Evolutionary conservation across 2,329 filamentous ascomycete genomes (phyloP).

Genomic region (Colletotrichum australisinense): DNA sequence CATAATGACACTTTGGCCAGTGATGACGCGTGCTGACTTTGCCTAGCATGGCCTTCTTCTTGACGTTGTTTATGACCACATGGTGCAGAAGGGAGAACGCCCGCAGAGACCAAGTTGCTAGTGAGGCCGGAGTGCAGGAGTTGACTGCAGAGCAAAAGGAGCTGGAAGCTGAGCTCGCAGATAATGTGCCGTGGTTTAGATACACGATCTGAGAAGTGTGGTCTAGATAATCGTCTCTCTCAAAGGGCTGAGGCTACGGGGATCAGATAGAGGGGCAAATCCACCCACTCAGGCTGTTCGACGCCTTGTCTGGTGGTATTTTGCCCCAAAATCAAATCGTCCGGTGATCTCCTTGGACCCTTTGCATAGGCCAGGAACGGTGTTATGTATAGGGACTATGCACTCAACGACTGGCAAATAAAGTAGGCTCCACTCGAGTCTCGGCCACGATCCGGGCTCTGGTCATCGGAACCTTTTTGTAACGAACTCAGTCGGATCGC

Average conservation of each 20-base stretch:
- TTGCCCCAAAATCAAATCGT: neutral
- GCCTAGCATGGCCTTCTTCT: slow-evolving; percentile 42
- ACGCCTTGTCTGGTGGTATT: neutral
- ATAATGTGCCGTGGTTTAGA: slow-evolving; percentile 46
- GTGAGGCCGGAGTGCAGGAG: slow-evolving; percentile 34
- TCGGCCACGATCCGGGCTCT: no score
- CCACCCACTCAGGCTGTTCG: neutral
- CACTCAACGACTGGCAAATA: neutral
- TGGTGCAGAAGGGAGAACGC: slow-evolving; percentile 46
- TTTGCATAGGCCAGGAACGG: neutral
- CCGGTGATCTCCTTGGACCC: neutral
- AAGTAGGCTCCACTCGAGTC: no score
- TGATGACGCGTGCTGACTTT: slow-evolving; percentile 35
- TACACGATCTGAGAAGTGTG: slow-evolving; percentile 39
- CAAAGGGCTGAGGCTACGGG: neutral
- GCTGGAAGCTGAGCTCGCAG: slow-evolving; percentile 45
- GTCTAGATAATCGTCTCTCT: neutral
- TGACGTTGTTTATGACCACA: slow-evolving; percentile 45
- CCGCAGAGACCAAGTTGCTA: slow-evolving; percentile 40
- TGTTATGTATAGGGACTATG: neutral
- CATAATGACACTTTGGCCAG: neutral
- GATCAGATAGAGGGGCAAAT: neutral
- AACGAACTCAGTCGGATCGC: no score
- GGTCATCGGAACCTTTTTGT: no score
- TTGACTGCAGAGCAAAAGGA: slow-evolving; percentile 44